A percentile compares a stretch with the other conserved stretches of the same genome.
These are phyloP conservation scores for Sugiyamaella marilandica DNA, from an alignment of 805 yeast genomes.

Conservation along the genomic window DNA sequence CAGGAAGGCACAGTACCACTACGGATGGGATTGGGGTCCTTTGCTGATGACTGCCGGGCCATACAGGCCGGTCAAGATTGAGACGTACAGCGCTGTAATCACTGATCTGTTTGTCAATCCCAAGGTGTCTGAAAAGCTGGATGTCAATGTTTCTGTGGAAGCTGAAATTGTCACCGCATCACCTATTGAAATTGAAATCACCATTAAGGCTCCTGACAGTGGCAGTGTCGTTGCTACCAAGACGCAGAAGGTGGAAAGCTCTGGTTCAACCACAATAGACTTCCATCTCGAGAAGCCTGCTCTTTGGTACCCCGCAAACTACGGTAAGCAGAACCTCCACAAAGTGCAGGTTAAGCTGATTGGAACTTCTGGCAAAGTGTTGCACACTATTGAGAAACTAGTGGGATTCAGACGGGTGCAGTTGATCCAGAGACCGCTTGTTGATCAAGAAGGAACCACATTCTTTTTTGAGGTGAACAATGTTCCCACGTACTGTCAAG, in stretches of 20 bases:
- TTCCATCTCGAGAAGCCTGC: slow-evolving; percentile 28
- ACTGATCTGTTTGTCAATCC: slow-evolving; percentile 23
- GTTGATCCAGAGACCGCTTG: slow-evolving; percentile 36
- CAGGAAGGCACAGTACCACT: slow-evolving; percentile 51
- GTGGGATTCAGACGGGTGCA: slow-evolving; percentile 40
- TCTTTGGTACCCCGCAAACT: slow-evolving; percentile 41
- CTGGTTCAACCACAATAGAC: slow-evolving; percentile 6
- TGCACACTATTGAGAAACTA: slow-evolving; percentile 21
- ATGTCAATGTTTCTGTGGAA: slow-evolving; percentile 12
- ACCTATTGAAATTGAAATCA: slow-evolving; percentile 12
- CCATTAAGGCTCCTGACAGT: neutral
- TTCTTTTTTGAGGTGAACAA: slow-evolving; percentile 43
- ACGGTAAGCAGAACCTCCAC: slow-evolving; percentile 38
- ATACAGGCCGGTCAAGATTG: slow-evolving; percentile 36
- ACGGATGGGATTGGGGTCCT: slow-evolving; percentile 58
- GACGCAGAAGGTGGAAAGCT: neutral
- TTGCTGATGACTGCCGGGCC: slow-evolving; percentile 43
- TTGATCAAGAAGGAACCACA: slow-evolving; percentile 35
- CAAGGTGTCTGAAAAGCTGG: slow-evolving; percentile 15
- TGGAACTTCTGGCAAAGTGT: neutral
- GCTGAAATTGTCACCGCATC: slow-evolving; percentile 3
- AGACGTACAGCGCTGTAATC: slow-evolving; percentile 22
- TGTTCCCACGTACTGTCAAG: slow-evolving; percentile 37
- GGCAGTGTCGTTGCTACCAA: neutral
- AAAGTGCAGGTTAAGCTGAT: slow-evolving; percentile 20